These are phyloP conservation scores for Fusarium sp. DNA, from an alignment of 2,329 filamentous ascomycete species.

Conservation along the genomic window DNA sequence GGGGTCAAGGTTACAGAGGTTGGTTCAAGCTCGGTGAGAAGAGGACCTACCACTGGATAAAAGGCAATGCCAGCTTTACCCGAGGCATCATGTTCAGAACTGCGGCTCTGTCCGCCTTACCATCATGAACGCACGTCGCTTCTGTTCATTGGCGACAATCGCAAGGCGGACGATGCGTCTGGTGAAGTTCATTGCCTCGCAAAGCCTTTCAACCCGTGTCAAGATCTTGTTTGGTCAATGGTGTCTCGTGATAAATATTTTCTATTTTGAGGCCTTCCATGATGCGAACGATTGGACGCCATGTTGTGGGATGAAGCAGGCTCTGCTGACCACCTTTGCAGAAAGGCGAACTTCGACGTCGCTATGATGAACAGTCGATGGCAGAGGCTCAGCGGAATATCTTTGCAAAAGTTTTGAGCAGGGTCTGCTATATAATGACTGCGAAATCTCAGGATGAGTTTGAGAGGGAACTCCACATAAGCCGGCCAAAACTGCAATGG, in stretches of 20 bases:
- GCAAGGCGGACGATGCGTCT: background rate
- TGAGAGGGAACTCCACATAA: background rate
- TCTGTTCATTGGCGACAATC: background rate
- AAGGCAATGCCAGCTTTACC: background rate
- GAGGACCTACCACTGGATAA: background rate
- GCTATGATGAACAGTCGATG: no score
- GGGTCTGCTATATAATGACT: background rate
- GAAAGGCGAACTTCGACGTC: accelerated
- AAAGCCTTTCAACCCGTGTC: background rate
- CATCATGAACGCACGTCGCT: background rate
- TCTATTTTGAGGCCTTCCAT: background rate
- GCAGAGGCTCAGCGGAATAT: background rate
- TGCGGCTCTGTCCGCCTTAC: background rate
- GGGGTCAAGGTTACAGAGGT: background rate
- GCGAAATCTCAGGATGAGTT: background rate
- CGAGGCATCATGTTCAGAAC: background rate
- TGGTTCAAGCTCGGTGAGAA: background rate
- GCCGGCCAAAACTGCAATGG: background rate
- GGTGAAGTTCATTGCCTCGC: accelerated
- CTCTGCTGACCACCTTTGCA: background rate
- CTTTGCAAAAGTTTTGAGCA: background rate
- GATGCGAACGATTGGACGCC: background rate
- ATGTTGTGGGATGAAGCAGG: background rate
- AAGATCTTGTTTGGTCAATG: accelerated
- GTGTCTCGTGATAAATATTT: background rate